These are phyloP conservation scores for Blastobotrys americana DNA, from an alignment of 805 yeast genomes.

Conservation along the genomic window DNA sequence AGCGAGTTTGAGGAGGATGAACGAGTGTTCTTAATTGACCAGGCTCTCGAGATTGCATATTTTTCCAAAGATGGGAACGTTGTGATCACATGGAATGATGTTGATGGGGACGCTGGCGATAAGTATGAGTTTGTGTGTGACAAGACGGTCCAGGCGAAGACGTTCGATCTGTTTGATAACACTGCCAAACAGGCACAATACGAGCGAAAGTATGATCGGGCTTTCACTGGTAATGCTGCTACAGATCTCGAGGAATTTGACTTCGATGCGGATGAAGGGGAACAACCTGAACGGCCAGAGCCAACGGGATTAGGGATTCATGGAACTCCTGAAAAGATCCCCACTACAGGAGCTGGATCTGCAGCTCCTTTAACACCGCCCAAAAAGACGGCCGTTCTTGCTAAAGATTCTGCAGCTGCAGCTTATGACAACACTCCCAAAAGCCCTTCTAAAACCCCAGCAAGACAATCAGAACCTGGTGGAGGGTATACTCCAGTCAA, in stretches of 20 bases:
- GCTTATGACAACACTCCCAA: neutral
- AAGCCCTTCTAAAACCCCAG: constrained; percentile 4
- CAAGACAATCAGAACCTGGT: neutral
- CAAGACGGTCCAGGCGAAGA: constrained; percentile 39
- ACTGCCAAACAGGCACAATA: constrained; percentile 62
- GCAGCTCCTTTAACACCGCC: neutral
- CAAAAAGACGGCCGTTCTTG: neutral
- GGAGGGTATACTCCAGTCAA: constrained; percentile 2
- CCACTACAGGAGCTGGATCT: neutral
- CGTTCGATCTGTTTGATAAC: constrained; percentile 53
- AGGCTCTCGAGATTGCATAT: constrained; percentile 49
- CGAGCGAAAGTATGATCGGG: constrained; percentile 60
- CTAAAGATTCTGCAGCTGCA: too few relatives aligned
- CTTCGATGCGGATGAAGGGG: constrained; percentile 24
- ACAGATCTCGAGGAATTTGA: constrained; percentile 51
- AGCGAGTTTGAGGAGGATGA: constrained; percentile 50
- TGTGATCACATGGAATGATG: constrained; percentile 72
- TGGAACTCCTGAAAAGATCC: neutral
- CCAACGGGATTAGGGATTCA: too few relatives aligned
- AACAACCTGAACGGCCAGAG: neutral
- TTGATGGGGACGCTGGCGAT: constrained; percentile 82
- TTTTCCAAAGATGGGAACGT: constrained; percentile 47
- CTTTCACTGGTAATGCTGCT: constrained; percentile 39
- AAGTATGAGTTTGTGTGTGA: constrained; percentile 72
- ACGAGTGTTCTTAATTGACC: constrained; percentile 61